Conservation (phyloP, 257 asterid species). For the Sherardia arvensis region DNA sequence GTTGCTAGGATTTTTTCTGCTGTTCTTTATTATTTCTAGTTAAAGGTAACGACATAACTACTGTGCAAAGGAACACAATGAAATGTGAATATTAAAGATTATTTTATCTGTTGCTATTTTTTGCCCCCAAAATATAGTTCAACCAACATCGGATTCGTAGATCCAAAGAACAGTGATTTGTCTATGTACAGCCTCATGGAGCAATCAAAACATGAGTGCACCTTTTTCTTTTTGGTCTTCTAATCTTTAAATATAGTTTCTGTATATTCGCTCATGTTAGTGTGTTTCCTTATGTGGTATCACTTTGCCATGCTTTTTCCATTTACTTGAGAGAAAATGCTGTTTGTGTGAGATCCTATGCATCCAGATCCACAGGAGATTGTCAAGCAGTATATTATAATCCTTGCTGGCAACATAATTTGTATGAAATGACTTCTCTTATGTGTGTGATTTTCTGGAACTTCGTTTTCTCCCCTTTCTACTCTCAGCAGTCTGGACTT, state of each 20-base stretch:
- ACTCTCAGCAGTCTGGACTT: conserved; percentile 9
- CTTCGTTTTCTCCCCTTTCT: not conserved
- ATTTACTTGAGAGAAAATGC: too few species aligned
- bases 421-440: not conserved
- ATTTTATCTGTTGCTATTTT: not conserved
- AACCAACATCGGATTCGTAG: not conserved
- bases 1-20: not conserved
- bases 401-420: not conserved
- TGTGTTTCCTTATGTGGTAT: too few species aligned
- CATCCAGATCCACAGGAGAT: not conserved
- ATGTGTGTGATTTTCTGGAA: not conserved
- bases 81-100: not conserved
- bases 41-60: not conserved
- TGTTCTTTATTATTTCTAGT: not conserved
- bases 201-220: not conserved
- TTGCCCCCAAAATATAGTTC: not conserved
- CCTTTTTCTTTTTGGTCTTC: not conserved
- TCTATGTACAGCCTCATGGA: not conserved
- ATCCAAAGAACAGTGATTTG: not conserved
- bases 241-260: not conserved
- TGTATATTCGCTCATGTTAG: too few species aligned
- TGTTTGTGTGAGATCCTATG: not conserved
- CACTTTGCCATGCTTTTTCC: too few species aligned
- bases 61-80: too few species aligned
- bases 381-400: not conserved